Evolutionary conservation across 371 early-diverging fungal genomes (phyloP), one percentile per base, ranked within the genome.

Genomic region (Mucor plumbeus): DNA sequence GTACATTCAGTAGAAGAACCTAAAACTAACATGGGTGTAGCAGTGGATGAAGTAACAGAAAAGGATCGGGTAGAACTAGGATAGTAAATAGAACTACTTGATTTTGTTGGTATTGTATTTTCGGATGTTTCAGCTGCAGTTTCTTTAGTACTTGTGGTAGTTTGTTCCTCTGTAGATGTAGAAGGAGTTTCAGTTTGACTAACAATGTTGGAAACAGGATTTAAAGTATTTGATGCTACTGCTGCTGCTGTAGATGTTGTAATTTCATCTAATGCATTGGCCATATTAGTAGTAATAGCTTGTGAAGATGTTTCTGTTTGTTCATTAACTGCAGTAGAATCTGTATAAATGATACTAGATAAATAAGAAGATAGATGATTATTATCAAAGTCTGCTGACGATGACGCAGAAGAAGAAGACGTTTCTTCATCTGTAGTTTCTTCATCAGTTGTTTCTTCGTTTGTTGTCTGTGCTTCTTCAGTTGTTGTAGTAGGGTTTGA

Each of bases 41-140:
- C 77, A 14, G 71, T 74, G 3, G 77, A 77, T 0, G 77, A 77
- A 1, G 74, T 71, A 17, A 71, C 44, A 15, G 74, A 58, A 33
- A 71, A 73, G 13, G 72, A 66, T 21, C 61, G 63, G 17, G 66
- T 71, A 48, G 47, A 33, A 3, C 61, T 61, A 21, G 47, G 38
- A 34, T 57, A 59, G 31, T 59, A 60, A 19, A 59, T 64, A 19
- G 59, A 34, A 3, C 39, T 39, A 21, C 58, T 58, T 6, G 58
- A 38, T 8, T 39, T 58, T 2, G 39, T 58, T 8, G 35, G 36
- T 5, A 17, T 35, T n/a, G 14, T 35, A 6, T 19, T 21, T 34
- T 38, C 0, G 5, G 58, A 58, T 8, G 58, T 58, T 4, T 33
- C 39, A 3, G 58, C 39, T 15, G 35, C 33, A 47, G 48, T n/a